Conservation (phyloP, 345 rosid genomes). For the Eutrema yunnanense region DNA sequence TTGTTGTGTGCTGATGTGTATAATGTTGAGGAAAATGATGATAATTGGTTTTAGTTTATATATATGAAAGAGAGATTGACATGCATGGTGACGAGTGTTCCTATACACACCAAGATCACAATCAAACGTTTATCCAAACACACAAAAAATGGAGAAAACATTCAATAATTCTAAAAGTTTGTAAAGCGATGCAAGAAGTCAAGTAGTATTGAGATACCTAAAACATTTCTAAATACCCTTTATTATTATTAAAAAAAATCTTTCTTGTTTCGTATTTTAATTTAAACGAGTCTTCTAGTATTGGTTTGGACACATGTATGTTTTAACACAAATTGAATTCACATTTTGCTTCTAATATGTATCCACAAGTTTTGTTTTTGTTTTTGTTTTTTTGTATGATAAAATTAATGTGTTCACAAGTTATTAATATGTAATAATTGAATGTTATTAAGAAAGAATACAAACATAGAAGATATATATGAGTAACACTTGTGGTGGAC, state of each 20-base stretch:
- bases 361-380: background rate
- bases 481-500: background rate
- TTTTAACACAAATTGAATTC: background rate
- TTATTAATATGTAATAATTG: background rate
- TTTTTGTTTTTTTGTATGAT: background rate
- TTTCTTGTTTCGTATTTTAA: background rate
- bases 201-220: background rate
- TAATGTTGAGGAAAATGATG: background rate
- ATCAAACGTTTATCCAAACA: constrained; percentile 13
- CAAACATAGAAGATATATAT: background rate
- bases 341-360: background rate
- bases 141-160: background rate
- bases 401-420: background rate
- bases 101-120: background rate
- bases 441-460: background rate
- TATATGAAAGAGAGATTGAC: constrained; percentile 12
- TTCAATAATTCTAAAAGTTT: background rate
- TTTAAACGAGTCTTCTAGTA: background rate
- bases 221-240: background rate
- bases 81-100: constrained; percentile 40
- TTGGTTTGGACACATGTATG: background rate
- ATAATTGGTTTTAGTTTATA: constrained; percentile 1
- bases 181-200: background rate
- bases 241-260: too few species aligned
- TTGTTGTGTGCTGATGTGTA: background rate